Evolutionary conservation across 208 protist species (phyloP), one percentile per base, ranked within the genome.

Genomic region (Trypanosoma boissoni): DNA sequence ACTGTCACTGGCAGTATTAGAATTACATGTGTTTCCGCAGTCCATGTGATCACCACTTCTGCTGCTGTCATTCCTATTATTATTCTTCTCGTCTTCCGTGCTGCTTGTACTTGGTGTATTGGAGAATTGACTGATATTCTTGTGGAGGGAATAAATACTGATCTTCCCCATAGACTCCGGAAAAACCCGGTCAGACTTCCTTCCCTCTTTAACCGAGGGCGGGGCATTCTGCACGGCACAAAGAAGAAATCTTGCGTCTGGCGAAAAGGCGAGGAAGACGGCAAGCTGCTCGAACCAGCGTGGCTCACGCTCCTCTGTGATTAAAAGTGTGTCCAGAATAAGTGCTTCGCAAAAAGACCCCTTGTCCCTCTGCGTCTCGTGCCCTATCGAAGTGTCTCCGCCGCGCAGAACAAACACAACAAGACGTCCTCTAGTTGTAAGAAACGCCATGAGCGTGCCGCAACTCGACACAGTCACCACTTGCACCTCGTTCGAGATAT

Each of bases 91-190:
- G 1, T 42, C 29, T 27, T 34, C 2, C 46, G 32, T 4, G 21
- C 7, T 18, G 2, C 7, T 16, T 23, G 34, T 39, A 27, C 28
- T n/a, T n/a, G n/a, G n/a, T n/a, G n/a, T n/a, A n/a, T n/a, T n/a
- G n/a, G n/a, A n/a, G n/a, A n/a, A n/a, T n/a, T n/a, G n/a, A n/a
- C n/a, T n/a, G n/a, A n/a, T n/a, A n/a, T n/a, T n/a, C n/a, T n/a
- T n/a, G n/a, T 92, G 81, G 5, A 92, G 67, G 3, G 85, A 92
- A 56, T 73, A 88, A 29, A 92, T 45, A 58, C 65, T 76, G 6
- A 92, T 57, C 57, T 78, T 70, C 16, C 85, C 85, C 0, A 76
- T 68, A 20, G 54, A 44, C 21, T 46, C 45, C 41, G 37, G 52
- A 23, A 31, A 55, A 26, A 43, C 20, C 27, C 27, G 24, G 24